Evolutionary conservation across 495 filamentous ascomycete species (phyloP).

Genomic region (Penicillium arizonense): DNA sequence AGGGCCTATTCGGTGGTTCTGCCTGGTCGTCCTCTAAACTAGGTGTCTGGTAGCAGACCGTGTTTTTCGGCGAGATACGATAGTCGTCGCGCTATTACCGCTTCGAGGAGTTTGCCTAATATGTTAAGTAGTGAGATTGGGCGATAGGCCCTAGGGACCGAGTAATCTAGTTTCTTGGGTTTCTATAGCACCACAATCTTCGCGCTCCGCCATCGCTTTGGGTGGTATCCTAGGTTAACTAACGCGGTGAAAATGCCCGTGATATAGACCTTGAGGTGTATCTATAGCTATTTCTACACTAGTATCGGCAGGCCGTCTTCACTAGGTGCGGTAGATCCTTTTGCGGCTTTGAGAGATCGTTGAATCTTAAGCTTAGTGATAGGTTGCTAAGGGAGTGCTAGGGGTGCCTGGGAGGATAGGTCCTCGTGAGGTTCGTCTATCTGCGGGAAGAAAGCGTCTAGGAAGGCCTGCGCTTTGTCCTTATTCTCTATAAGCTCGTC

Average conservation of each 20-base stretch:
- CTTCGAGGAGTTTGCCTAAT: slow-evolving; percentile 17
- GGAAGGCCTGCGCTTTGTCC: slow-evolving; percentile 21
- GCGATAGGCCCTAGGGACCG: slow-evolving; percentile 16
- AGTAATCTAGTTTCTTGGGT: slow-evolving; percentile 24
- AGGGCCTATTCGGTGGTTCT: slow-evolving; percentile 17
- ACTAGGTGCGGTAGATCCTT: slow-evolving; percentile 22
- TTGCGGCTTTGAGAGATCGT: slow-evolving; percentile 16
- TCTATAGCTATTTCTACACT: slow-evolving; percentile 23
- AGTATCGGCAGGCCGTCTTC: slow-evolving; percentile 23
- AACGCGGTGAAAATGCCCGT: slow-evolving; percentile 16
- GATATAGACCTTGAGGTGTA: slow-evolving; percentile 12
- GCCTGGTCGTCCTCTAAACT: slow-evolving; percentile 20
- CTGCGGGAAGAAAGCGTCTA: slow-evolving; percentile 26
- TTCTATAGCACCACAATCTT: slow-evolving; percentile 25
- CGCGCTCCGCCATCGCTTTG: slow-evolving; percentile 11
- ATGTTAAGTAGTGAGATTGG: slow-evolving; percentile 28
- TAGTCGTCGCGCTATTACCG: slow-evolving; percentile 12
- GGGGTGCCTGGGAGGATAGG: not conserved
- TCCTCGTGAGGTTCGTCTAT: slow-evolving; percentile 17
- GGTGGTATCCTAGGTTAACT: slow-evolving; percentile 20
- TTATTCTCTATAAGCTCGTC: slow-evolving; percentile 16
- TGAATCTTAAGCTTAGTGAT: slow-evolving; percentile 26
- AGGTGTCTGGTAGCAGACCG: slow-evolving; percentile 14
- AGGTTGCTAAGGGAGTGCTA: slow-evolving; percentile 17
- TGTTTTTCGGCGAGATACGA: slow-evolving; percentile 15